phyloP scores from a whole-genome alignment of 768 basidiomycete species.

The Ramaria rubella region DNA sequence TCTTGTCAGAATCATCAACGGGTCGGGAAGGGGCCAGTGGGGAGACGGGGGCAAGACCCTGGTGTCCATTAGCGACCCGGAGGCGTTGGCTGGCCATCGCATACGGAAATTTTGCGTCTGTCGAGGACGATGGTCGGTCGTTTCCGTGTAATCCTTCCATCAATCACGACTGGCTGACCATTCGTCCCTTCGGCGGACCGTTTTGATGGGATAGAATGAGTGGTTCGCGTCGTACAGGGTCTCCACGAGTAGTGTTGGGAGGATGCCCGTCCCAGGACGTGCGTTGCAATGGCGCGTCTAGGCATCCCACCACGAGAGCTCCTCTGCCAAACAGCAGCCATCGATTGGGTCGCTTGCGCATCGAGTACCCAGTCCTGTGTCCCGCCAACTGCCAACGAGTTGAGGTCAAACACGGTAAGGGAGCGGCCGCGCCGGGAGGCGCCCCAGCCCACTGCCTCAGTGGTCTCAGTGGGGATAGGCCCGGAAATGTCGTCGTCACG shows the following conservation, averaged over 20 bases:
- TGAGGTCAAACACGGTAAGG: neutral
- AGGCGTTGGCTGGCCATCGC: no score
- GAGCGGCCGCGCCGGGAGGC: neutral
- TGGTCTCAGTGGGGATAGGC: neutral
- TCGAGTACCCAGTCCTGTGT: neutral
- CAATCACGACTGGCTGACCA: no score
- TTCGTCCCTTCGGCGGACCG: no score
- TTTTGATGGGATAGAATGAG: no score
- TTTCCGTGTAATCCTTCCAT: no score
- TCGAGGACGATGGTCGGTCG: no score
- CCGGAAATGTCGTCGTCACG: neutral
- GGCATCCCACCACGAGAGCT: slow-evolving; percentile 64
- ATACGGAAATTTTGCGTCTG: no score
- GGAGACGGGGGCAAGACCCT: no score
- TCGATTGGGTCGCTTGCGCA: slow-evolving; percentile 34
- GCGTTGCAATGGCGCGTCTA: slow-evolving; percentile 35
- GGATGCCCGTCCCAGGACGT: slow-evolving; percentile 65
- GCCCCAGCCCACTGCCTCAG: neutral
- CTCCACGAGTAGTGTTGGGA: slow-evolving; percentile 63
- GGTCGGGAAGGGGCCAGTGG: no score
- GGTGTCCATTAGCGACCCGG: no score
- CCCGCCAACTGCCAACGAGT: neutral
- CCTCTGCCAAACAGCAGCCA: slow-evolving; percentile 54
- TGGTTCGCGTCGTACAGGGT: slow-evolving; percentile 67
- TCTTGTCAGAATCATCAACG: no score